These are phyloP conservation scores for Punica granatum DNA, from an alignment of 345 rosid genomes.

Conservation along the genomic window DNA sequence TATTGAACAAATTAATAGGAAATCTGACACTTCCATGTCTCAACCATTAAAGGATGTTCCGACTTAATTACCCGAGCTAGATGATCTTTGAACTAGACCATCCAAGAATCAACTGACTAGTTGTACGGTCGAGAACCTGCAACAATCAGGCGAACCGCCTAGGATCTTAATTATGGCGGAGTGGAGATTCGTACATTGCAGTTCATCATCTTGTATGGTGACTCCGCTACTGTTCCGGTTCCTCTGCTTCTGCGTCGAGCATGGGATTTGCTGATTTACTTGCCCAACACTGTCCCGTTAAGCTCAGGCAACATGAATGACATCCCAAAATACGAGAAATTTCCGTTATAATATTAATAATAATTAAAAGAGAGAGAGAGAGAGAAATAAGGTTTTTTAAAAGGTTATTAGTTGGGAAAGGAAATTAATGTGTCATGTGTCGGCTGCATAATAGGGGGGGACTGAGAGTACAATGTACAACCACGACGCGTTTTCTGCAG, in stretches of 20 bases:
- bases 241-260: not conserved
- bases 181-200: too few relatives aligned
- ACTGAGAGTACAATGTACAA: not conserved
- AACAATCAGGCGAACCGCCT: too few relatives aligned
- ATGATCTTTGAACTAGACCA: too few relatives aligned
- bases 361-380: too few relatives aligned
- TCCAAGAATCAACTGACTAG: too few relatives aligned
- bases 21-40: not conserved
- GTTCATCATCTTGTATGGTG: too few relatives aligned
- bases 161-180: too few relatives aligned
- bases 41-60: slow-evolving; percentile 4
- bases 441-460: not conserved
- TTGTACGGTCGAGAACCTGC: too few relatives aligned
- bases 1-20: not conserved
- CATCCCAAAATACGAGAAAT: not conserved
- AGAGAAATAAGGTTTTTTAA: too few relatives aligned
- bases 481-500: slow-evolving; percentile 7
- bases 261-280: not conserved
- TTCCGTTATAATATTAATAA: too few relatives aligned
- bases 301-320: not conserved
- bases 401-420: too few relatives aligned
- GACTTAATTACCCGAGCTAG: not conserved
- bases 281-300: not conserved
- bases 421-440: not conserved
- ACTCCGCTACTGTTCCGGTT: too few relatives aligned